phyloP scores from a whole-genome alignment of 371 early-diverging fungal genomes.

The Circinella umbellata region DNA sequence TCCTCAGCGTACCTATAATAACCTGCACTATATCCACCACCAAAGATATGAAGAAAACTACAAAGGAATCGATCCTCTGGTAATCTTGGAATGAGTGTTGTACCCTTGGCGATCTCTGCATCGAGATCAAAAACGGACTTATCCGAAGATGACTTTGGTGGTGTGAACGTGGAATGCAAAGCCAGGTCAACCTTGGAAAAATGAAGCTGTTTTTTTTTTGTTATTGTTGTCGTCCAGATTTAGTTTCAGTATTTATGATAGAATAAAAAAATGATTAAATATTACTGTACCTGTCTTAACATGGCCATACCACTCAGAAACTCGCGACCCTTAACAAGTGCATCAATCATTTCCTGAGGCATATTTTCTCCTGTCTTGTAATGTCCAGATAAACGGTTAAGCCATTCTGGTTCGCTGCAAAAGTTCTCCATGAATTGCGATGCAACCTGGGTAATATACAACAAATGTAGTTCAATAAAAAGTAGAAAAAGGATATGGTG shows the following conservation, averaged over 20 bases:
- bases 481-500: not conserved
- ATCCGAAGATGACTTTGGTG: slow-evolving; percentile 30
- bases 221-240: too few relatives aligned
- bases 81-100: slow-evolving; percentile 53
- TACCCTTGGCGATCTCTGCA: slow-evolving; percentile 56
- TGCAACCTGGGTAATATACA: slow-evolving; percentile 53
- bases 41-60: slow-evolving; percentile 70
- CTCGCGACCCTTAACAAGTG: slow-evolving; percentile 54
- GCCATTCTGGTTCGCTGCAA: slow-evolving; percentile 64
- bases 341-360: slow-evolving; percentile 65
- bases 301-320: slow-evolving; percentile 67
- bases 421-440: slow-evolving; percentile 80
- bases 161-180: slow-evolving; percentile 58
- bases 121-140: slow-evolving; percentile 64
- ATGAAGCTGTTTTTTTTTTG: slow-evolving; percentile 42
- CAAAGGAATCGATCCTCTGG: slow-evolving; percentile 66
- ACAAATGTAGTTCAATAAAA: not conserved
- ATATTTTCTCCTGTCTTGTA: slow-evolving; percentile 63
- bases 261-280: not conserved
- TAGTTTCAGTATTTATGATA: not conserved
- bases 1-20: slow-evolving; percentile 55
- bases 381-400: slow-evolving; percentile 58
- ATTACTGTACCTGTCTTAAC: slow-evolving; percentile 51
- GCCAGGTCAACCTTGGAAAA: slow-evolving; percentile 65
- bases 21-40: slow-evolving; percentile 67